Base-by-base conservation (phyloP, 345 rosid genomes). In the Euphorbia peplus region DNA sequence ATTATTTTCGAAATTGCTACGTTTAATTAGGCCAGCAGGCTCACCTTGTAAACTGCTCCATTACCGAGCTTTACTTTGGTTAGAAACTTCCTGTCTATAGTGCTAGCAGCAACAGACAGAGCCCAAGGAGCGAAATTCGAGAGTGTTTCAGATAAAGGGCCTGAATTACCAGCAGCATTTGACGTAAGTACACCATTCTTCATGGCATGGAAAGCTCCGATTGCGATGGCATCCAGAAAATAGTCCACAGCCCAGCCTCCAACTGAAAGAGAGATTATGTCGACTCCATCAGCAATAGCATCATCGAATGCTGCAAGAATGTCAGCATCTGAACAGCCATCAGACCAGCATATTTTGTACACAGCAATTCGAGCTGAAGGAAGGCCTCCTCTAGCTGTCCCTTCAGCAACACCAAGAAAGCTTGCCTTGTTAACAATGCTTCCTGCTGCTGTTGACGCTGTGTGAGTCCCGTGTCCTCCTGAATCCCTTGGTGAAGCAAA, bases 401-500 rank as follows among this genome's bases (percentile, higher is more conserved):
- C 68, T 26, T 6, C 5, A 48, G 53, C 53, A 18, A 16, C n/a
- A 18, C 53, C 53, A 14, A 51, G 25, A 7, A 63, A 9, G 68
- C 68, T 70, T 13, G 30, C 62, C 8, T 14, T 18, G 22, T 19
- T 13, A n/a, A 62, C 68, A 12, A 30, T 0, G 4, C 9, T 14
- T n/a, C 74, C 68, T 14, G 55, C 68, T 41, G 58, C 61, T 8
- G 63, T 70, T 25, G 74, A 70, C 39, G 68, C 46, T 1, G 74
- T 63, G 50, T 70, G 68, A 0, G 55, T 61, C 5, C 74, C 74
- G 44, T 63, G 74, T 8, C 74, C 74, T 21, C 19, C 61, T 6
- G 22, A 21, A 41, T 70, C 73, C 24, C 37, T 53, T 16, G 65
- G 67, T 1, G 70, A 32, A 6, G 65, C 32, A 5, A 19, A 7